A percentile compares a stretch with the other conserved stretches of the same genome.
phyloP scores from a whole-genome alignment of 2,329 filamentous ascomycete genomes.

The Beauveria varroae region DNA sequence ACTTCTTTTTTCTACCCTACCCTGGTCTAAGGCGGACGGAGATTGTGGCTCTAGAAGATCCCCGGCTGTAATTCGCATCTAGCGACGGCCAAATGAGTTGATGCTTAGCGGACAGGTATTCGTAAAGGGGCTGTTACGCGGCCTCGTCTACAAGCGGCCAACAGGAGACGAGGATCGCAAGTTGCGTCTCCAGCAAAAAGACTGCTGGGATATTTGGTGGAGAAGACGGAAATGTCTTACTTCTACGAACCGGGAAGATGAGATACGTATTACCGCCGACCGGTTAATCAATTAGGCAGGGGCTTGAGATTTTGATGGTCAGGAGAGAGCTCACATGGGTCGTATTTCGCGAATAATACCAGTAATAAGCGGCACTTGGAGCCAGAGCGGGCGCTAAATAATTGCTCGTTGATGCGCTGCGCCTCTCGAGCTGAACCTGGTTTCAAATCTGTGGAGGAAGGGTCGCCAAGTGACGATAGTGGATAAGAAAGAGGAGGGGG shows the following conservation, averaged over 20 bases:
- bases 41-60: background rate
- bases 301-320: background rate
- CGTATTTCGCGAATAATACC: background rate
- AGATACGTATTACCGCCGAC: no score
- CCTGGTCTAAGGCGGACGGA: background rate
- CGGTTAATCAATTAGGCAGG: no score
- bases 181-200: background rate
- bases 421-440: background rate
- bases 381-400: background rate
- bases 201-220: background rate
- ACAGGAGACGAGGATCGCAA: background rate
- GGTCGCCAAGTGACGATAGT: background rate
- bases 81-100: background rate
- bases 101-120: background rate
- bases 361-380: background rate
- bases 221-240: background rate
- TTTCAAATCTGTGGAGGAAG: slow-evolving; percentile 8
- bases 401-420: background rate
- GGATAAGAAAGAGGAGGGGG: background rate
- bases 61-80: background rate
- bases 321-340: background rate
- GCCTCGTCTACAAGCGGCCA: background rate
- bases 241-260: background rate
- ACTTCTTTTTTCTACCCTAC: background rate
- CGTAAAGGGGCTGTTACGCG: background rate